These are phyloP conservation scores for Chaetomiaceae sp. DNA, from an alignment of 2,329 filamentous ascomycete species.

Conservation along the genomic window DNA sequence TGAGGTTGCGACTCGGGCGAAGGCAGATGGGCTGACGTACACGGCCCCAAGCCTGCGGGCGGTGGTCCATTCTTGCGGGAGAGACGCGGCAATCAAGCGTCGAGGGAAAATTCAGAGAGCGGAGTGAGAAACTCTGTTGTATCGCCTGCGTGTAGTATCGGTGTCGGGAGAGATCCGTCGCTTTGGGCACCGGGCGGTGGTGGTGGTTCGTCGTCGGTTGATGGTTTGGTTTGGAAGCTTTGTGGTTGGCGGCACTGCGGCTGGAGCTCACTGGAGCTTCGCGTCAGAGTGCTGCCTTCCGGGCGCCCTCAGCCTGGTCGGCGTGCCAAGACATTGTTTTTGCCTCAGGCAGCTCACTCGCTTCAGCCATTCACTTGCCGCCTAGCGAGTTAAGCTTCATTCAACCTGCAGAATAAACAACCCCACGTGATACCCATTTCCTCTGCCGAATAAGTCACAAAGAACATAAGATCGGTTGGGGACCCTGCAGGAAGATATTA, in stretches of 20 bases:
- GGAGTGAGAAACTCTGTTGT: neutral
- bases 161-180: no score
- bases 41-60: conserved; percentile 66
- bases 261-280: conserved; percentile 28
- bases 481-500: no score
- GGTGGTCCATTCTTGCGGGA: conserved; percentile 55
- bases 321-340: conserved; percentile 3
- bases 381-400: no score
- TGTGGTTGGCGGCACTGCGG: conserved; percentile 21
- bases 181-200: neutral
- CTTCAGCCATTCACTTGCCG: no score
- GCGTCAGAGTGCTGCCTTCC: conserved; percentile 29
- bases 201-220: conserved; percentile 4
- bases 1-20: neutral
- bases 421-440: conserved; percentile 24
- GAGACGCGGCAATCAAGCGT: neutral
- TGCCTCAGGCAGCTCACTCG: conserved; percentile 22
- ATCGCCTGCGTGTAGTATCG: neutral
- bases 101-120: neutral
- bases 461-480: no score
- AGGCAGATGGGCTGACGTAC: conserved; percentile 40
- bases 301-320: conserved; percentile 6
- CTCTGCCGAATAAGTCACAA: conserved; percentile 5
- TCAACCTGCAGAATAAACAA: conserved; percentile 7
- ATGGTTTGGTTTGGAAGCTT: conserved; percentile 15